Conservation (phyloP, 352 stramenopile genomes). For the Phytophthora ohioensis region DNA sequence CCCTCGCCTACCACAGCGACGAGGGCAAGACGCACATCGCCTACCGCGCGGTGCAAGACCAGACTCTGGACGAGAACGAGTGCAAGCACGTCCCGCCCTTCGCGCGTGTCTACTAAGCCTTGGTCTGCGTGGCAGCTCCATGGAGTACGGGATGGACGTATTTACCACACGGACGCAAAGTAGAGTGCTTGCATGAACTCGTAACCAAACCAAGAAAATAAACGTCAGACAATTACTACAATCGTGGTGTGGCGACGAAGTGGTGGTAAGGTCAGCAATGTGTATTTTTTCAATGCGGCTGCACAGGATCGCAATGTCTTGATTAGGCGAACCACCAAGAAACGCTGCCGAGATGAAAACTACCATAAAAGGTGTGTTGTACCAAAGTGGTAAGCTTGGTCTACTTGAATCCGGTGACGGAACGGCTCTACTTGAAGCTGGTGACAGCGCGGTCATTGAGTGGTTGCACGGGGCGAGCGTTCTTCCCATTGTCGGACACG, state of each 20-base stretch:
- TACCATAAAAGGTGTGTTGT: no score
- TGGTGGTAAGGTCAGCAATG: no score
- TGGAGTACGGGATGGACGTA: constrained; percentile 43
- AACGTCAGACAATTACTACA: constrained; percentile 40
- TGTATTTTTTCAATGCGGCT: neutral
- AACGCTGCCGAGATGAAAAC: neutral
- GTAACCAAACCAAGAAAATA: constrained; percentile 45
- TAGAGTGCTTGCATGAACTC: constrained; percentile 28
- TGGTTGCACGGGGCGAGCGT: constrained; percentile 42
- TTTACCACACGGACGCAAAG: constrained; percentile 36
- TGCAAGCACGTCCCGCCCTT: constrained; percentile 94
- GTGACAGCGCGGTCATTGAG: constrained; percentile 41
- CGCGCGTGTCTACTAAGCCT: constrained; percentile 95
- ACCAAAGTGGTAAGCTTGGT: neutral
- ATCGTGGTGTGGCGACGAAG: neutral
- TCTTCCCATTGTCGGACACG: constrained; percentile 44
- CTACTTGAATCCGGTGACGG: neutral
- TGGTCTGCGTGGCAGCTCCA: constrained; percentile 28
- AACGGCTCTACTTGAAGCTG: constrained; percentile 15
- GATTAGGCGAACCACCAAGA: neutral
- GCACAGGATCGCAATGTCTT: neutral
- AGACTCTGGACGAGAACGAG: constrained; percentile 97
- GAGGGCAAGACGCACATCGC: constrained; percentile 90
- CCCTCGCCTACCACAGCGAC: constrained; percentile 94
- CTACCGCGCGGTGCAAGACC: constrained; percentile 94